Evolutionary conservation across 768 basidiomycete species (phyloP), one percentile per base, ranked within the genome.

Genomic region (Russula sp.): DNA sequence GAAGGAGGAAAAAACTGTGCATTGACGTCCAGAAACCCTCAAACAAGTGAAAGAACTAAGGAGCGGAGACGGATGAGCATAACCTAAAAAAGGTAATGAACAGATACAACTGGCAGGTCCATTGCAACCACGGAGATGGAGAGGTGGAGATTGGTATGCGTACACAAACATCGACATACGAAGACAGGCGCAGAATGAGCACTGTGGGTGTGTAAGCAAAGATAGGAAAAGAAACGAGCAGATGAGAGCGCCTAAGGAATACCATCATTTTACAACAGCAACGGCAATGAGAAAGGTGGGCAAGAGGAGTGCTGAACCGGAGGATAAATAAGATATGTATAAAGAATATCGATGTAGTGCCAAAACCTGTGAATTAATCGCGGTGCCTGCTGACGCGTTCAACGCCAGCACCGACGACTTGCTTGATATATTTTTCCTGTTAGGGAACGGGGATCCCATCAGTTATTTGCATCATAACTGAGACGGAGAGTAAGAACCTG

Each of bases 401-500:
- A n/a, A 68, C 67, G 47, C 67, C 62, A 6, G 67, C 67, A 16
- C 67, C 67, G 4, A 63, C 52, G 42, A 67, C 62, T 50, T 67
- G 66, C 56, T 63, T 66, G 37, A 35, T 18, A 48, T 61, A 4
- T 39, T 54, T 50, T 18, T 66, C 67, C 67, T 66, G 51, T 20
- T 11, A 31, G 3, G 4, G 16, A 10, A 35, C 8, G 7, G 14
- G 8, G 3, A 48, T 55, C 7, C 40, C 44, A 4, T 62, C 42
- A 66, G 51, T 18, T 5, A 52, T 35, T 35, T 9, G 34, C 9
- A 16, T 7, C 3, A 44, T n/a, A 20, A 37, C 9, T 11, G n/a
- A 20, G 3, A 13, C 22, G 27, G 39, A 3, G n/a, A 59, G 11
- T 22, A 48, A 76, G 73, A 68, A 72, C 75, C 62, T 75, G 71